These are phyloP conservation scores for Schizophyllum amplum DNA, from an alignment of 1,284 basidiomycete genomes.

Conservation along the genomic window DNA sequence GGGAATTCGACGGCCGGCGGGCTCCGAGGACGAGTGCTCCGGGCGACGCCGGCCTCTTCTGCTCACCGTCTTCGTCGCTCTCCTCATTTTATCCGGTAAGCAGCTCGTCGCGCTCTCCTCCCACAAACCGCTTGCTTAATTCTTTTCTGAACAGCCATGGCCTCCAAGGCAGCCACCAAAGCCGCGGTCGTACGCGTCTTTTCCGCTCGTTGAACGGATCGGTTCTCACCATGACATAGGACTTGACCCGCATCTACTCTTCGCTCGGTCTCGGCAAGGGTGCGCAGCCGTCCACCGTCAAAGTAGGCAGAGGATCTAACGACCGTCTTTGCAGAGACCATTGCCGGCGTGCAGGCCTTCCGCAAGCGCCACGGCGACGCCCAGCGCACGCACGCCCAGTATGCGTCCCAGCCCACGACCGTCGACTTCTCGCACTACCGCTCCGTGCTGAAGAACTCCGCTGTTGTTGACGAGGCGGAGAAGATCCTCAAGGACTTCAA, in stretches of 20 bases:
- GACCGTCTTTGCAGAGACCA: conserved; percentile 57
- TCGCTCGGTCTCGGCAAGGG: conserved; percentile 91
- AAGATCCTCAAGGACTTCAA: conserved; percentile 88
- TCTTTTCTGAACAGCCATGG: conserved; percentile 39
- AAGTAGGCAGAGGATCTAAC: neutral
- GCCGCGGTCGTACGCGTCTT: conserved; percentile 61
- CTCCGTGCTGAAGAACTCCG: conserved; percentile 86
- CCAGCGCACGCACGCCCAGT: conserved; percentile 65
- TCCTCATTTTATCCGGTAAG: neutral
- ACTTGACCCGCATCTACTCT: conserved; percentile 88
- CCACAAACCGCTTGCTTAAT: neutral
- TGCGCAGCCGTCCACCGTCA: conserved; percentile 24
- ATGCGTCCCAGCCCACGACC: conserved; percentile 69
- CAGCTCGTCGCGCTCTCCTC: neutral
- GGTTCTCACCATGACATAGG: conserved; percentile 39
- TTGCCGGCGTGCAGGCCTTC: conserved; percentile 88
- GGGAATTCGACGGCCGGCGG: neutral
- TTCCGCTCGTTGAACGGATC: conserved; percentile 10
- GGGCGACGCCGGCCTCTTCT: neutral
- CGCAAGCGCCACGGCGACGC: conserved; percentile 93
- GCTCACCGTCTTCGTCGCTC: neutral
- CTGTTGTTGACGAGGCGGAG: conserved; percentile 88
- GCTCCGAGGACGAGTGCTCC: neutral
- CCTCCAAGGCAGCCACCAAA: conserved; percentile 65
- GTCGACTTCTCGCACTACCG: conserved; percentile 92